phyloP scores from a whole-genome alignment of 1,139 yeast species.

The Candida dubliniensis region DNA sequence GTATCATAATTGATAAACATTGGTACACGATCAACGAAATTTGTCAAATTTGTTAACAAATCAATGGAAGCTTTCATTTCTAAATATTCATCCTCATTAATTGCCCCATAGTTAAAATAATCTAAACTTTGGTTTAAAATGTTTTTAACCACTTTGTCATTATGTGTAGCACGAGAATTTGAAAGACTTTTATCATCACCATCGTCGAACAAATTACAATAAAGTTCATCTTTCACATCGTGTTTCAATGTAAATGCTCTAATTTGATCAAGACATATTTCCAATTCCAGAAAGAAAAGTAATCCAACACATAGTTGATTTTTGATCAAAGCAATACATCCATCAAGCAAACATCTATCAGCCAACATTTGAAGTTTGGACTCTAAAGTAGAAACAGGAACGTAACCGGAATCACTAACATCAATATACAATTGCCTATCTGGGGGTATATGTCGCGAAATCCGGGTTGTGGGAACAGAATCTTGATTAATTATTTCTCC shows the following conservation, averaged over 20 bases:
- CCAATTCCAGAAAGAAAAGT: slow-evolving; percentile 54
- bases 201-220: slow-evolving; percentile 26
- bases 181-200: slow-evolving; percentile 7
- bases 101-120: slow-evolving; percentile 28
- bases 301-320: slow-evolving; percentile 45
- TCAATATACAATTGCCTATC: slow-evolving; percentile 34
- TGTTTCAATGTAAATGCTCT: slow-evolving; percentile 30
- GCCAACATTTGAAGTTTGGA: slow-evolving; percentile 38
- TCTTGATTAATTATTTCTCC: slow-evolving; percentile 40
- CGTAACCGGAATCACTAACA: slow-evolving; percentile 37
- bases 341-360: slow-evolving; percentile 48
- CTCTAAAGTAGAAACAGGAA: slow-evolving; percentile 33
- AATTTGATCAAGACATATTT: slow-evolving; percentile 50
- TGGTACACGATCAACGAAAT: slow-evolving; percentile 50
- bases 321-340: slow-evolving; percentile 52
- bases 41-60: slow-evolving; percentile 41
- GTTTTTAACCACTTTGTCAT: slow-evolving; percentile 15
- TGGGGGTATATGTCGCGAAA: slow-evolving; percentile 4
- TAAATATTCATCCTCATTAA: slow-evolving; percentile 13
- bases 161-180: slow-evolving; percentile 12
- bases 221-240: slow-evolving; percentile 31
- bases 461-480: slow-evolving; percentile 1
- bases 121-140: slow-evolving; percentile 6
- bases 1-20: slow-evolving; percentile 50
- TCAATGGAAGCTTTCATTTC: slow-evolving; percentile 21